Conservation (phyloP, 495 filamentous ascomycete species). For the Chaetomium fimeti region DNA sequence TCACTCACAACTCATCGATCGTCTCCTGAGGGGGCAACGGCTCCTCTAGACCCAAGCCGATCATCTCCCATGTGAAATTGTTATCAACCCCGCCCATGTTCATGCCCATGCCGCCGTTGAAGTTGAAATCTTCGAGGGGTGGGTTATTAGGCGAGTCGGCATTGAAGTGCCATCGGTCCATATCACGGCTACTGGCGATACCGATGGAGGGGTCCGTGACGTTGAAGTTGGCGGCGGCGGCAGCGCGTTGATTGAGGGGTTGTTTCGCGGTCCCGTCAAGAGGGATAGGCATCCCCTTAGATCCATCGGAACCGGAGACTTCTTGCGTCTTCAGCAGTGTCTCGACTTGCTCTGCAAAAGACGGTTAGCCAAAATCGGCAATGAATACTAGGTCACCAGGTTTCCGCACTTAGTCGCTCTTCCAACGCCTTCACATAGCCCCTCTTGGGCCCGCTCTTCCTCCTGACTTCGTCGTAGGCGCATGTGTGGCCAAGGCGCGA, state of each 20-base stretch:
- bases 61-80: constrained; percentile 83
- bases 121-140: constrained; percentile 51
- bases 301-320: constrained; percentile 37
- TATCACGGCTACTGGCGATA: constrained; percentile 45
- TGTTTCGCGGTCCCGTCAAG: constrained; percentile 36
- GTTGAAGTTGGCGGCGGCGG: constrained; percentile 45
- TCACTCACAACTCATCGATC: constrained; percentile 80
- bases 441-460: constrained; percentile 96
- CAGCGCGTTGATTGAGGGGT: constrained; percentile 34
- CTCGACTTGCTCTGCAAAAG: constrained; percentile 80
- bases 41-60: constrained; percentile 88
- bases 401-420: constrained; percentile 78
- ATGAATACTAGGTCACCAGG: background rate
- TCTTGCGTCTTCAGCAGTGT: constrained; percentile 79
- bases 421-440: constrained; percentile 98
- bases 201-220: constrained; percentile 46
- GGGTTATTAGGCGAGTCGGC: constrained; percentile 49
- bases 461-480: constrained; percentile 91
- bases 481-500: constrained; percentile 84
- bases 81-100: constrained; percentile 46
- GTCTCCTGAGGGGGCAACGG: constrained; percentile 83
- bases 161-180: constrained; percentile 54
- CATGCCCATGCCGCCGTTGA: constrained; percentile 49
- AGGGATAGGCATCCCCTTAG: constrained; percentile 35
- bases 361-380: constrained; percentile 21